Percentiles rank a stretch among this genome's conserved stretches.
These are phyloP conservation scores for Amylostereum areolatum DNA, from an alignment of 1,284 basidiomycete genomes.

Conservation along the genomic window DNA sequence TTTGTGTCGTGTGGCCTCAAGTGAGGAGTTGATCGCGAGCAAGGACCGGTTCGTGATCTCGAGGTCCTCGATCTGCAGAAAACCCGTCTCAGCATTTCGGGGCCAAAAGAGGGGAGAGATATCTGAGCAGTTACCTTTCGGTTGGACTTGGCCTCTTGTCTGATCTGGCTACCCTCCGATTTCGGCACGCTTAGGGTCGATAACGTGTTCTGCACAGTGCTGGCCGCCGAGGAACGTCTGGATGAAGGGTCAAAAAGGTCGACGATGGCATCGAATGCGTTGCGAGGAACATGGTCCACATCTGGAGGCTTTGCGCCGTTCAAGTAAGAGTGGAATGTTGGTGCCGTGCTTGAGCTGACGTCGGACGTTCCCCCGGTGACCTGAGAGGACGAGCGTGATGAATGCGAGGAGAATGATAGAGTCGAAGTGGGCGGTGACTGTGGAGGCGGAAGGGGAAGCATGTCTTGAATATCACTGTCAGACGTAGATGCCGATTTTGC, in stretches of 20 bases:
- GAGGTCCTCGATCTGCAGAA: constrained; percentile 67
- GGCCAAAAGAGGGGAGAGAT: background rate
- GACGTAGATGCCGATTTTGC: constrained; percentile 14
- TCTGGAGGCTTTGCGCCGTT: constrained; percentile 2
- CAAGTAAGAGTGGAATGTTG: constrained; percentile 22
- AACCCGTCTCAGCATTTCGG: background rate
- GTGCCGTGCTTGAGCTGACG: constrained; percentile 28
- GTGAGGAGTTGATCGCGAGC: constrained; percentile 66
- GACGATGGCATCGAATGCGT: constrained; percentile 3
- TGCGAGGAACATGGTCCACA: background rate
- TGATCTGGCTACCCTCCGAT: constrained; percentile 35
- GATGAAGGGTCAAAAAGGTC: constrained; percentile 4
- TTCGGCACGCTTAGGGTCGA: background rate
- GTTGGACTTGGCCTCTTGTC: constrained; percentile 68
- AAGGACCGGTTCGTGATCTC: constrained; percentile 80
- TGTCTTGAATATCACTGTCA: constrained; percentile 42
- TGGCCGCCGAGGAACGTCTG: constrained; percentile 2
- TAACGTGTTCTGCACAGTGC: background rate
- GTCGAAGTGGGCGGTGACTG: constrained; percentile 66
- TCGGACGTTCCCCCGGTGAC: constrained; percentile 24
- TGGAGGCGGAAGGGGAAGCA: constrained; percentile 44
- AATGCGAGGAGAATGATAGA: constrained; percentile 65
- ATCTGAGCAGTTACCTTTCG: constrained; percentile 49
- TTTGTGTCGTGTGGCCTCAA: constrained; percentile 69
- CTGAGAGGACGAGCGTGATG: constrained; percentile 48